Conservation (phyloP, 495 filamentous ascomycete genomes). For the Lentithecium fluviatile region DNA sequence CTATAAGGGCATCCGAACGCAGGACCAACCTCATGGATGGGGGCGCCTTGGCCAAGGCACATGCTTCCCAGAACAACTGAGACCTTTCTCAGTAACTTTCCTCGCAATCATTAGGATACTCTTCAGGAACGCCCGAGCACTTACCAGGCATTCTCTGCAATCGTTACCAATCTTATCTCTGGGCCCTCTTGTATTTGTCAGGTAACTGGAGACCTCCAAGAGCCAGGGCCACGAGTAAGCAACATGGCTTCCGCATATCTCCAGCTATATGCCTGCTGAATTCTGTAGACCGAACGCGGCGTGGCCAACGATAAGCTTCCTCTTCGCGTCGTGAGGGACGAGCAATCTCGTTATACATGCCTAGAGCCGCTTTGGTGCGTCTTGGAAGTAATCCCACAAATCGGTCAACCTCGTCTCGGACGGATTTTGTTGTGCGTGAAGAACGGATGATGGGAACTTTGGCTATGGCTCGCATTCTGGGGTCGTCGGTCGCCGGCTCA, state of each 20-base stretch:
- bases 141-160: constrained; percentile 43
- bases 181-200: constrained; percentile 37
- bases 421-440: constrained; percentile 44
- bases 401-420: constrained; percentile 37
- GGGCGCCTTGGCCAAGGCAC: constrained; percentile 48
- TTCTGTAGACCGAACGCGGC: constrained; percentile 49
- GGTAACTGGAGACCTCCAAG: constrained; percentile 45
- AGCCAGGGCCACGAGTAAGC: constrained; percentile 52
- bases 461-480: too few species aligned
- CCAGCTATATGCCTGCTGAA: constrained; percentile 46
- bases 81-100: too few species aligned
- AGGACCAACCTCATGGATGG: constrained; percentile 47
- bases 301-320: constrained; percentile 45
- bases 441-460: constrained; percentile 51
- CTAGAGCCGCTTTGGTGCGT: constrained; percentile 47
- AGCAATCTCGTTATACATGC: constrained; percentile 44
- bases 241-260: constrained; percentile 51
- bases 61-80: constrained; percentile 47
- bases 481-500: constrained; percentile 23
- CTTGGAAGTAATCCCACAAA: constrained; percentile 45
- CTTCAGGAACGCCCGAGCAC: too few species aligned
- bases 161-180: constrained; percentile 46
- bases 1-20: constrained; percentile 46
- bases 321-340: too few species aligned
- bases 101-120: too few species aligned